Evolutionary conservation across 208 protist genomes (phyloP).

Genomic region (Leishmania braziliensis): DNA sequence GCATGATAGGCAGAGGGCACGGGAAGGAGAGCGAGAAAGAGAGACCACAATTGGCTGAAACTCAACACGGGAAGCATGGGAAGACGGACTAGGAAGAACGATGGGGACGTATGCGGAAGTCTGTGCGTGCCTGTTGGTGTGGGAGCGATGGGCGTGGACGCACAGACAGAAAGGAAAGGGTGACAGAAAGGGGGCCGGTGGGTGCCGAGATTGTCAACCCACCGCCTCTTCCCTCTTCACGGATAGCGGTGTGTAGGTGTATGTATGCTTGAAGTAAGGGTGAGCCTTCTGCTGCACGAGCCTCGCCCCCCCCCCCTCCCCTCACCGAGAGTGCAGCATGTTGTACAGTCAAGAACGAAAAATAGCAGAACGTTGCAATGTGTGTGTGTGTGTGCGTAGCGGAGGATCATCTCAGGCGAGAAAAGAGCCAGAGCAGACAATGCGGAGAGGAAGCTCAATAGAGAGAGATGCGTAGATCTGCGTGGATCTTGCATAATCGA

Average conservation of each 20-base stretch:
- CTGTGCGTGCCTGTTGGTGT: neutral
- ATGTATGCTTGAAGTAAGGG: neutral
- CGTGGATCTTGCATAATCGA: neutral
- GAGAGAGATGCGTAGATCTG: neutral
- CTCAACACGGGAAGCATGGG: neutral
- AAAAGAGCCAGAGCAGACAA: neutral
- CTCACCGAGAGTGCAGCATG: neutral
- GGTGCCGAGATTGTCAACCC: neutral
- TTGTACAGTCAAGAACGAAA: neutral
- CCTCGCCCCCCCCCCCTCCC: neutral
- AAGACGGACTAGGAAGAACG: neutral
- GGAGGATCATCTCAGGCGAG: neutral
- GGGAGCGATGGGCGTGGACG: neutral
- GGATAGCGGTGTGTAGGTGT: neutral
- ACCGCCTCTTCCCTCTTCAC: neutral
- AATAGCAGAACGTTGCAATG: neutral
- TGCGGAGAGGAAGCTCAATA: neutral
- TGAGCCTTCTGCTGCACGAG: neutral
- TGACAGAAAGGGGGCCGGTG: neutral
- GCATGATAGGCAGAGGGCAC: neutral
- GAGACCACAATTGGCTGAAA: neutral
- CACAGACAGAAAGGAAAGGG: neutral
- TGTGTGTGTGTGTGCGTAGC: neutral
- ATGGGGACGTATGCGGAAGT: neutral
- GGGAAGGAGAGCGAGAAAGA: neutral